Conservation (phyloP, 768 basidiomycete genomes). For the Mycena venus region DNA sequence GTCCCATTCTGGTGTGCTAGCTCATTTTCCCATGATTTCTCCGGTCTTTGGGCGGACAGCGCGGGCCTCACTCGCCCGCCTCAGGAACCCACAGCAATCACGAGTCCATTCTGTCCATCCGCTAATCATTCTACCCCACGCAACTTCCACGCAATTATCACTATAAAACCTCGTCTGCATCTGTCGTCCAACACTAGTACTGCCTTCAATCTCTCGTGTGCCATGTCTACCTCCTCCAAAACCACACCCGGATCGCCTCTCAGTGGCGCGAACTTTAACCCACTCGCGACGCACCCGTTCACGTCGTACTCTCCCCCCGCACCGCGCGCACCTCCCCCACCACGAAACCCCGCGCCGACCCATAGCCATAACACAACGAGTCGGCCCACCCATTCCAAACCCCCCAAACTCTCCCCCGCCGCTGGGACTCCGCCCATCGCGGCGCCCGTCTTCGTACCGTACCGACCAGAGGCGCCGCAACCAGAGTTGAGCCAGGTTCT, state of each 20-base stretch:
- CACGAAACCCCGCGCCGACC: slow-evolving; percentile 23
- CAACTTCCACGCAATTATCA: slow-evolving; percentile 11
- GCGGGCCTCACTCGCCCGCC: slow-evolving; percentile 1
- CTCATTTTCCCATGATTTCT: slow-evolving; percentile 24
- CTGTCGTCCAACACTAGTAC: not conserved
- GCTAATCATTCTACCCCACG: slow-evolving; percentile 25
- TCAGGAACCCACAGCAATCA: slow-evolving; percentile 16
- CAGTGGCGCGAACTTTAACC: slow-evolving; percentile 32
- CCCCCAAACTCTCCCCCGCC: slow-evolving; percentile 21
- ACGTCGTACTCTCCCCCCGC: slow-evolving; percentile 30
- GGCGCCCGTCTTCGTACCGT: slow-evolving; percentile 28
- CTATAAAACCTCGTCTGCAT: slow-evolving; percentile 23
- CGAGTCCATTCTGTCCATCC: slow-evolving; percentile 20
- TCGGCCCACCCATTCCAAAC: not conserved
- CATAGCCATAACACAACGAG: slow-evolving; percentile 14
- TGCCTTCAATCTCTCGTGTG: not conserved
- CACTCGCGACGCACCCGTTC: slow-evolving; percentile 34
- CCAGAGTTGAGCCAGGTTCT: slow-evolving; percentile 31
- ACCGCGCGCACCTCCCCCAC: slow-evolving; percentile 9
- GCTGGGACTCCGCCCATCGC: slow-evolving; percentile 6
- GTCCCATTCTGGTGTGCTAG: not conserved
- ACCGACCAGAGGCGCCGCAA: slow-evolving; percentile 22
- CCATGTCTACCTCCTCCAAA: slow-evolving; percentile 11
- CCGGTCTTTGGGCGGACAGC: slow-evolving; percentile 10
- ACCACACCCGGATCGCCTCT: slow-evolving; percentile 22